Base-by-base conservation (phyloP, 331 rosid genomes). In the Cydonia oblonga region DNA sequence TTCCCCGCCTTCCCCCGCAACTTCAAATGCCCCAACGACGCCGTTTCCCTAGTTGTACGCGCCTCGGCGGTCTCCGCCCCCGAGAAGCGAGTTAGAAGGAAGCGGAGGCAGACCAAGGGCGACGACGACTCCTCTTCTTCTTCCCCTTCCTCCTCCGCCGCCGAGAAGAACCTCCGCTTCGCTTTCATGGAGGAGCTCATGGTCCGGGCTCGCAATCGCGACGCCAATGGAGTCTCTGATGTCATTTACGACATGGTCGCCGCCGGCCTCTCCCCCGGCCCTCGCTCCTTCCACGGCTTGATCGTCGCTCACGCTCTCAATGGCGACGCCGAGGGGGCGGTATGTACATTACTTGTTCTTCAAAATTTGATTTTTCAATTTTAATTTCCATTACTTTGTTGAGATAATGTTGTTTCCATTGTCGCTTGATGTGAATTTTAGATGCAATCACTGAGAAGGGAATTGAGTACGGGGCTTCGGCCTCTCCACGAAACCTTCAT, bases 171-270 rank as follows among this genome's bases (percentile, higher is more conserved):
- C 68, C 97, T 93, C 66, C 97, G 96, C 69, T 89, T 89, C 86
- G 73, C 85, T 29, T 93, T 93, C 90, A 93, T 93, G 98, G 97
- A 91, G 81, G 95, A 93, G 79, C 98, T 93, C 72, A 93, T 93
- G 98, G 75, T 70, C 78, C 92, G 95, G 0, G 96, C 97, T 19
- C 75, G 96, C 64, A 80, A 72, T 78, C 90, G 85, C 29, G 95
- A 93, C 77, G 82, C 96, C 0, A 33, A 74, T 38, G 92, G 88
- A 42, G 98, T 87, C 76, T 72, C 89, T 13, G 87, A 86, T 13
- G 89, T 93, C 77, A 86, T 93, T 44, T 89, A 91, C 84, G 97
- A 91, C 83, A 93, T 93, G 98, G 82, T 93, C 62, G 96, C 96
- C 28, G 97, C 97, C 15, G 98, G 98, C 18, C 87, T 93, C 71